phyloP scores from a whole-genome alignment of 495 filamentous ascomycete species.

The Elasticomyces elasticus region DNA sequence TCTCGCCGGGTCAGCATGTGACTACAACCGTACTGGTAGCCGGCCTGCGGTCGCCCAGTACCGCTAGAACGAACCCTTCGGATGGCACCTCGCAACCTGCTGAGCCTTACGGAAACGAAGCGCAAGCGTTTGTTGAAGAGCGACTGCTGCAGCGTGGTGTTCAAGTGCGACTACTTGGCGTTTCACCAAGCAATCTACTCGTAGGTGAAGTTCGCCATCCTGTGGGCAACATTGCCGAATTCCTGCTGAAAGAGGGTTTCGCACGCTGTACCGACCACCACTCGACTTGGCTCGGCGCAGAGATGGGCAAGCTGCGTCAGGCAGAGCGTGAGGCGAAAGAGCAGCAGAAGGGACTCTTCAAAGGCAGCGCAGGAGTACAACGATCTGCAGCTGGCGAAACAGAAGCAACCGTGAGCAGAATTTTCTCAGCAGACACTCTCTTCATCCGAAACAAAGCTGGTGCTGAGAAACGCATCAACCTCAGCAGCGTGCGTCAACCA shows the following conservation, averaged over 20 bases:
- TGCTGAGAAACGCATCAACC: constrained; percentile 74
- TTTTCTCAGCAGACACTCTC: constrained; percentile 82
- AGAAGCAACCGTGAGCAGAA: constrained; percentile 73
- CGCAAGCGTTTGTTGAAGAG: constrained; percentile 73
- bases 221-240: constrained; percentile 80
- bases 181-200: constrained; percentile 61
- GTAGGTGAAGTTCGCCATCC: constrained; percentile 60
- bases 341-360: constrained; percentile 63
- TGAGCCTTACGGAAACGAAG: constrained; percentile 80
- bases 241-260: constrained; percentile 75
- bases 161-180: constrained; percentile 67
- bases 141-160: constrained; percentile 79
- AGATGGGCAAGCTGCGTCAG: constrained; percentile 76
- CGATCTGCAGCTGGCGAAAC: constrained; percentile 44
- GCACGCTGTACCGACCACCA: constrained; percentile 92
- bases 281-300: constrained; percentile 70
- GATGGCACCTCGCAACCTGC: constrained; percentile 71
- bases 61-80: constrained; percentile 63
- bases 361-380: constrained; percentile 58
- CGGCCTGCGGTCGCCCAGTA: constrained; percentile 76
- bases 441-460: constrained; percentile 75
- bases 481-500: constrained; percentile 88
- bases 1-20: constrained; percentile 65
- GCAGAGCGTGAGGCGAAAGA: constrained; percentile 81
- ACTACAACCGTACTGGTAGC: constrained; percentile 82